phyloP scores from a whole-genome alignment of 768 basidiomycete species.

The Hirschioporus abietinus region DNA sequence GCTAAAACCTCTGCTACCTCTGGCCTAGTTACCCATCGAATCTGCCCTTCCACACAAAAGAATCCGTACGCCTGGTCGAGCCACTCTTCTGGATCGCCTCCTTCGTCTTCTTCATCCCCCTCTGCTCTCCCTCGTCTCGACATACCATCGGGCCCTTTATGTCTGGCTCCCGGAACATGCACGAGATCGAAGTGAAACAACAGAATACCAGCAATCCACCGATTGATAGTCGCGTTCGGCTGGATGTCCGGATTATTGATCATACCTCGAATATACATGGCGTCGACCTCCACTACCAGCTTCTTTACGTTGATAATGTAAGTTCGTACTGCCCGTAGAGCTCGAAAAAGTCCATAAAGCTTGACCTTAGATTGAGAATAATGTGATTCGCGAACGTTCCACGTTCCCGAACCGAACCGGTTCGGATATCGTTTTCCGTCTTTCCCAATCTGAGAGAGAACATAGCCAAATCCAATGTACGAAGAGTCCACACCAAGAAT shows the following conservation, averaged over 20 bases:
- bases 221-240: conserved; percentile 14
- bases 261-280: conserved; percentile 34
- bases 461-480: conserved; percentile 12
- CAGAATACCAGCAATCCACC: conserved; percentile 15
- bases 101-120: conserved; percentile 14
- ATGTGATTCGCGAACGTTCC: conserved; percentile 28
- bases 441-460: conserved; percentile 21
- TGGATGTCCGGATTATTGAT: conserved; percentile 22
- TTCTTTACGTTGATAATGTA: conserved; percentile 26
- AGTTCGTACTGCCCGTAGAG: conserved; percentile 7
- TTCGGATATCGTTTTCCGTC: conserved; percentile 21
- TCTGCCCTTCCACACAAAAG: conserved; percentile 11
- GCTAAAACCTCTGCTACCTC: too few relatives aligned
- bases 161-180: background rate
- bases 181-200: conserved; percentile 5
- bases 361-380: conserved; percentile 32
- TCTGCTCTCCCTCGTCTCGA: background rate
- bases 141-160: background rate
- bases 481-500: conserved; percentile 21
- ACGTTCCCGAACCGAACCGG: conserved; percentile 32
- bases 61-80: conserved; percentile 16
- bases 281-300: conserved; percentile 33
- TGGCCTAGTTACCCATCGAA: too few relatives aligned
- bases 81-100: conserved; percentile 21
- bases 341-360: conserved; percentile 13